These are phyloP conservation scores for Nelumbo lutea DNA, from an alignment of 164 flowering plant genomes.

Conservation along the genomic window DNA sequence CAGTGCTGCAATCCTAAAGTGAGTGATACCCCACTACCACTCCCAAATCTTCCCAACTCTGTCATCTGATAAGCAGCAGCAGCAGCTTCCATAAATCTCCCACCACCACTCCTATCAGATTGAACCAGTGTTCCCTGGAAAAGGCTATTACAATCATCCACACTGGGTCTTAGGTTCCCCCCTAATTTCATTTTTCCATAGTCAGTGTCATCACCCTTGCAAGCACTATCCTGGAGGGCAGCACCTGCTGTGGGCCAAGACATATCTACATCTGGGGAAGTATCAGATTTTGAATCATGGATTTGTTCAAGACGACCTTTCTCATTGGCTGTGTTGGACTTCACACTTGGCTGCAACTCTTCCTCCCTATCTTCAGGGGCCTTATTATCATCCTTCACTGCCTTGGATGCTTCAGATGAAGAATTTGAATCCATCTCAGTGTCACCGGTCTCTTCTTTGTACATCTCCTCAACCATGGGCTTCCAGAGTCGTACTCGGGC, in stretches of 20 bases:
- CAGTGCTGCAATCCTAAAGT: conserved; percentile 81
- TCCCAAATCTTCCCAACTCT: conserved; percentile 61
- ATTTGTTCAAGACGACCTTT: conserved; percentile 32
- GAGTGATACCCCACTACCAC: conserved; percentile 64
- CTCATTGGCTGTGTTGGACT: conserved; percentile 32
- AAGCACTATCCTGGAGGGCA: conserved; percentile 20
- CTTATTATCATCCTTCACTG: conserved; percentile 27
- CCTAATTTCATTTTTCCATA: conserved; percentile 32
- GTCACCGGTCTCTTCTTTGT: conserved; percentile 85
- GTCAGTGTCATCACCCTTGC: conserved; percentile 27
- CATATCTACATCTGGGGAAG: conserved; percentile 41
- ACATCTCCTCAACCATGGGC: conserved; percentile 99
- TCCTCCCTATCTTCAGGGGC: conserved; percentile 43
- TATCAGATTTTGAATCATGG: conserved; percentile 33
- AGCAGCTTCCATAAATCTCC: conserved; percentile 53
- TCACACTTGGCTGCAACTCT: conserved; percentile 39
- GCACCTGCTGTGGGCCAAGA: conserved; percentile 22
- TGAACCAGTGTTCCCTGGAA: conserved; percentile 39
- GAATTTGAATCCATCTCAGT: conserved; percentile 71
- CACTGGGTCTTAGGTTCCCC: conserved; percentile 27
- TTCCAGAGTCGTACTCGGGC: conserved; percentile 97
- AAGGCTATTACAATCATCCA: conserved; percentile 29
- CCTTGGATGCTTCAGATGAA: conserved; percentile 50
- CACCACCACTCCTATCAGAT: conserved; percentile 27
- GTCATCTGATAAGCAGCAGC: conserved; percentile 52